Evolutionary conservation across 345 rosid genomes (phyloP), one percentile per base, ranked within the genome.

Genomic region (Psidium guajava): DNA sequence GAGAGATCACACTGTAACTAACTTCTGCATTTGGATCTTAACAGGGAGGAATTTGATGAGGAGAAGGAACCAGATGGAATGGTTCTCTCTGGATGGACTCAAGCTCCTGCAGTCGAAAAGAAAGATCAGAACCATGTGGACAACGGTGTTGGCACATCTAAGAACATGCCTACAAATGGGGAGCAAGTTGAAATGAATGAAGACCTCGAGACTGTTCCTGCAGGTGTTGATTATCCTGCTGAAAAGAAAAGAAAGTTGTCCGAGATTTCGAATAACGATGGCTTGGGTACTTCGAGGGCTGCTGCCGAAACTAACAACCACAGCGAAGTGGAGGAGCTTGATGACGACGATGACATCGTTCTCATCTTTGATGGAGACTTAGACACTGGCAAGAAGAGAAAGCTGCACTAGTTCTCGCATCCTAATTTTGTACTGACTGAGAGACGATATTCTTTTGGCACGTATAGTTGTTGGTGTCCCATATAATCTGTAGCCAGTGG

Each of bases 11-110:
- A n/a, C 61, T 27, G 52, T 36, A 28, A 58, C 27, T 36, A 25
- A 22, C 13, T 28, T 64, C 7, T 77, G 50, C 36, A 22, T 22
- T 52, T 83, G 54, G 32, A 22, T 77, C 32, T 59, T 86, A 6
- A 25, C 92, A 97, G 99, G 91, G 99, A 95, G 83, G 95, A 93
- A 83, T 97, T 97, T 85, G 98, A 97, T 8, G 96, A 93, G 88
- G 99, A 97, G 90, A 96, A 94, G 87, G 99, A 97, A 90, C 98
- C 99, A 2, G 99, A 97, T 89, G 98, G 94, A 88, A 95, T 97
- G 99, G 91, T 95, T 85, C 98, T 96, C 54, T 91, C 89, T 73
- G 99, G 99, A 89, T 97, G 99, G 99, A 90, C 91, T 84, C 93
- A 89, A 87, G 86, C 93, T 88, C 90, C 93, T 61, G 55, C 86